Base-by-base conservation (phyloP, 306 rosid genomes). In the Casuarina glauca region DNA sequence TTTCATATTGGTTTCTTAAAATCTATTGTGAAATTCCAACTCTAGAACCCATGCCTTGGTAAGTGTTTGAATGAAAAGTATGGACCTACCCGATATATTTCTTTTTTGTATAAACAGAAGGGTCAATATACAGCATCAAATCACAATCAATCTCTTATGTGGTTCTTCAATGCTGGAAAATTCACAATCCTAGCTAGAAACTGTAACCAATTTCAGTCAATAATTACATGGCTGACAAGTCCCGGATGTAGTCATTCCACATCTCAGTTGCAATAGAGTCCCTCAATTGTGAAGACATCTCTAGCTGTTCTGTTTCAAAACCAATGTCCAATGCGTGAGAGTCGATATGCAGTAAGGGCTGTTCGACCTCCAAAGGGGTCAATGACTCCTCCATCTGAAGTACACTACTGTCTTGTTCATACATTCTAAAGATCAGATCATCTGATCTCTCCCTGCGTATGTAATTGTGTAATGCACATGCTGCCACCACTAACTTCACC, bases 381-480 rank as follows among this genome's bases (percentile, higher is more conserved):
- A 81, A 69, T 4, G 91, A 78, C 26, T 87, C 92, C 60, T 86
- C 95, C 75, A 61, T 75, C 78, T 75, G 85, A 51, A 78, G 68
- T 64, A 17, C 16, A 17, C 76, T 43, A 35, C 54, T 69, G 17
- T 86, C 84, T 70, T 88, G 79, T 52, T 87, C 95, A 62, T 86
- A 80, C 89, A 69, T 84, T 80, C 84, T 91, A 67, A 91, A 93
- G 78, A 93, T 76, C 89, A 89, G 84, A 80, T 93, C 98, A 49
- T 90, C 90, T 20, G 97, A 92, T 45, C 88, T 86, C 90, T 93
- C 95, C 74, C 16, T 80, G 19, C 90, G 89, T 80, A 93, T 88
- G 87, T 74, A 91, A 79, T 91, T 91, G 91, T 93, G 97, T 53
- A 93, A 78, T 1, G 93, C 97, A 82, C 98, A 91, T 0, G 97